phyloP scores from a whole-genome alignment of 2,329 filamentous ascomycete species.

The Cladosporium colombiae region DNA sequence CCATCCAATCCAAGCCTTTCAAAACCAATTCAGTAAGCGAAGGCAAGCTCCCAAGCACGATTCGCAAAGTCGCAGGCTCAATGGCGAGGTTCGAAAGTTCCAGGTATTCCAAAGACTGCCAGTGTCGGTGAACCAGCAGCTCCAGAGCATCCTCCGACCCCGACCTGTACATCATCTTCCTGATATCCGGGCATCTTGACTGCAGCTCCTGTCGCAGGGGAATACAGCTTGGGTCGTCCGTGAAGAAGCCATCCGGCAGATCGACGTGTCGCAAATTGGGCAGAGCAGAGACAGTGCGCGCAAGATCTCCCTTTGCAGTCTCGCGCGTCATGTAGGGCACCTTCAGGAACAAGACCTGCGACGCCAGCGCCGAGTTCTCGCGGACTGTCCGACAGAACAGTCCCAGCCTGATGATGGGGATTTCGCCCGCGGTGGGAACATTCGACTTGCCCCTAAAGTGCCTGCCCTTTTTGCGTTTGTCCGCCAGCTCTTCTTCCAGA shows the following conservation, averaged over 20 bases:
- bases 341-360: conserved; percentile 76
- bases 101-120: conserved; percentile 71
- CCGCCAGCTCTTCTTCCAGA: conserved; percentile 77
- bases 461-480: conserved; percentile 65
- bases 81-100: conserved; percentile 69
- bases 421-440: conserved; percentile 76
- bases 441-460: conserved; percentile 62
- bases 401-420: conserved; percentile 71
- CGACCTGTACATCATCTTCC: conserved; percentile 82
- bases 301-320: conserved; percentile 79
- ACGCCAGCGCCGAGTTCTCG: conserved; percentile 70
- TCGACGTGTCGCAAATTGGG: conserved; percentile 88
- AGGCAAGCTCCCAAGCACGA: conserved; percentile 67
- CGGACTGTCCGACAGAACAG: conserved; percentile 81
- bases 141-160: conserved; percentile 80
- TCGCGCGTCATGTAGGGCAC: conserved; percentile 94
- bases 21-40: conserved; percentile 74
- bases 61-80: conserved; percentile 69
- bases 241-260: conserved; percentile 83
- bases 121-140: conserved; percentile 65
- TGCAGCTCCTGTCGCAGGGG: conserved; percentile 82
- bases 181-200: conserved; percentile 76
- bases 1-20: conserved; percentile 67
- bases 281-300: conserved; percentile 79
- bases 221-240: conserved; percentile 73